phyloP scores from a whole-genome alignment of 257 asterid genomes.

The Solanum rostratum region DNA sequence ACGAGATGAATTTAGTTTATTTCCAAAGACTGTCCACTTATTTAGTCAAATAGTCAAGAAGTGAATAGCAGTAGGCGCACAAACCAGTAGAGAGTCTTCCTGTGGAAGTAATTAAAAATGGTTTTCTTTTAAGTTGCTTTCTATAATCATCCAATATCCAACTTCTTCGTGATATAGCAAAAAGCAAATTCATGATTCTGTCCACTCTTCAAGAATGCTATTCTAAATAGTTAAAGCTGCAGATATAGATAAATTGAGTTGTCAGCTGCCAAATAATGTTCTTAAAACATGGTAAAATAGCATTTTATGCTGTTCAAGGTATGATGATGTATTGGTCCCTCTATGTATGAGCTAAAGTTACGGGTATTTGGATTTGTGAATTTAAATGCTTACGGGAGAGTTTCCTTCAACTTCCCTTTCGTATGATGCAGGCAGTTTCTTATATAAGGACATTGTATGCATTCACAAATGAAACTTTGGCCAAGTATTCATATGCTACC shows the following conservation, averaged over 20 bases:
- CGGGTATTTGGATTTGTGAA: not conserved
- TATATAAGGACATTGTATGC: conserved; percentile 83
- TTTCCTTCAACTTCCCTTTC: not conserved
- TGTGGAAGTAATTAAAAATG: not conserved
- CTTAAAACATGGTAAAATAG: not conserved
- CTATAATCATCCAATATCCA: not conserved
- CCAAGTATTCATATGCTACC: conserved; percentile 96
- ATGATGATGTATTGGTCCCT: not conserved
- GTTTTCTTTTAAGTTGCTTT: not conserved
- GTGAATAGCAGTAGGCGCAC: not conserved
- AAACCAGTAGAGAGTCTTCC: not conserved
- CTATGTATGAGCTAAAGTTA: not conserved
- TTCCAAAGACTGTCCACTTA: not conserved
- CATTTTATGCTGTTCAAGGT: not conserved
- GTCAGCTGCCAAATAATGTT: not conserved
- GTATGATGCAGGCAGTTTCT: conserved; percentile 80
- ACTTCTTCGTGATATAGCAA: too few species aligned
- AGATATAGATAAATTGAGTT: not conserved
- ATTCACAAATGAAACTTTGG: conserved; percentile 91
- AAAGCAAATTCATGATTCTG: not conserved
- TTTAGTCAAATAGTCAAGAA: not conserved
- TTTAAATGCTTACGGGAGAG: not conserved
- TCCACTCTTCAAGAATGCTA: not conserved
- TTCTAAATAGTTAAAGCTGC: not conserved
- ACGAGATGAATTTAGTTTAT: not conserved